phyloP scores from a whole-genome alignment of 129 eudicot genomes.

The Logfia minima region DNA sequence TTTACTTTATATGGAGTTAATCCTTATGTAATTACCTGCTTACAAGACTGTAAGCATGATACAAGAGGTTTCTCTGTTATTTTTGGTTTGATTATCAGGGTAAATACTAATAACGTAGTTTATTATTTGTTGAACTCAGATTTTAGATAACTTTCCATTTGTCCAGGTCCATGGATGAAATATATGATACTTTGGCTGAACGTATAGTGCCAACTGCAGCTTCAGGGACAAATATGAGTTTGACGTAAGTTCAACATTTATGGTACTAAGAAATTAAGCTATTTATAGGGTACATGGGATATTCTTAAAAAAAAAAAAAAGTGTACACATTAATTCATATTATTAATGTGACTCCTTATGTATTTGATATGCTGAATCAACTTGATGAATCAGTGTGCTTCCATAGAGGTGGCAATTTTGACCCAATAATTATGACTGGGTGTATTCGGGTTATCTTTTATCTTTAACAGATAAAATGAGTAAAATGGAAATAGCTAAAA shows the following conservation, averaged over 20 bases:
- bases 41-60: slow-evolving; percentile 15
- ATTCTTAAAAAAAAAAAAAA: not conserved
- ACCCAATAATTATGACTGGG: not conserved
- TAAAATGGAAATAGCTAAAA: not conserved
- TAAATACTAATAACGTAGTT: not conserved
- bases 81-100: not conserved
- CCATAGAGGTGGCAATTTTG: not conserved
- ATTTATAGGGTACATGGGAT: slow-evolving; percentile 10
- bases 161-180: slow-evolving; percentile 75
- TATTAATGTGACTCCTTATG: not conserved
- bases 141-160: slow-evolving; percentile 19
- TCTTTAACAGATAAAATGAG: not conserved
- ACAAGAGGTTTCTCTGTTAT: slow-evolving; percentile 11
- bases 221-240: slow-evolving; percentile 56
- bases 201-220: slow-evolving; percentile 89
- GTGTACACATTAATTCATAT: not conserved
- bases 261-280: slow-evolving; percentile 5
- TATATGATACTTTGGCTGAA: slow-evolving; percentile 79
- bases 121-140: not conserved
- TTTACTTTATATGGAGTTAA: not conserved
- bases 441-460: not conserved
- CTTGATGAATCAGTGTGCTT: not conserved
- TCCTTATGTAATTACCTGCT: not conserved
- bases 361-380: too few species aligned
- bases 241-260: slow-evolving; percentile 56